Evolutionary conservation across 2,329 filamentous ascomycete species (phyloP).

Genomic region (Nectriaceae sp.): DNA sequence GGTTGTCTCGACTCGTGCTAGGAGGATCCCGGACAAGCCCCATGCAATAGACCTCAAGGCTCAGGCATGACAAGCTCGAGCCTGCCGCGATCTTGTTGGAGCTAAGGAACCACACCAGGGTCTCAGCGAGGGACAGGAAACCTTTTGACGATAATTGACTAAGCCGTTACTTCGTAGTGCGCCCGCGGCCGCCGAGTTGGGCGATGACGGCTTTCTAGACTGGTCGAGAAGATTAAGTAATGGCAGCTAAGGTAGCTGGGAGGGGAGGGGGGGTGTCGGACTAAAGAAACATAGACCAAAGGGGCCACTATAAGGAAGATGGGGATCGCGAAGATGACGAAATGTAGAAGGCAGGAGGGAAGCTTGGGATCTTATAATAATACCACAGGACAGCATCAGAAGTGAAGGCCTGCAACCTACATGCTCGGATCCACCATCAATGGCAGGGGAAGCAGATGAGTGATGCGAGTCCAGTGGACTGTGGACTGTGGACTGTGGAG

Average conservation of each 20-base stretch:
- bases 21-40: conserved; percentile 42
- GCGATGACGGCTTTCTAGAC: conserved; percentile 24
- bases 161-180: conserved; percentile 19
- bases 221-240: conserved; percentile 21
- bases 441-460: conserved; percentile 24
- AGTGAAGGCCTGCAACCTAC: conserved; percentile 5
- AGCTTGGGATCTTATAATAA: conserved; percentile 28
- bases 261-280: conserved; percentile 10
- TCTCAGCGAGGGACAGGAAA: conserved; percentile 32
- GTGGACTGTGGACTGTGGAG: conserved; percentile 13
- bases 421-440: conserved; percentile 22
- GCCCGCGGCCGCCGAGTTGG: conserved; percentile 27
- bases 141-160: conserved; percentile 21
- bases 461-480: conserved; percentile 26
- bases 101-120: conserved; percentile 43
- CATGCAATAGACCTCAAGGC: conserved; percentile 37
- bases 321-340: conserved; percentile 26
- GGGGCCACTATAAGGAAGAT: conserved; percentile 18
- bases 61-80: conserved; percentile 43
- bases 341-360: conserved; percentile 23
- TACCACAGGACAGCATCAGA: not conserved
- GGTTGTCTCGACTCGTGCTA: conserved; percentile 38
- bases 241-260: conserved; percentile 16
- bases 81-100: conserved; percentile 41
- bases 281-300: not conserved